Conservation (phyloP, 495 filamentous ascomycete species). For the Xylaria castorea region DNA sequence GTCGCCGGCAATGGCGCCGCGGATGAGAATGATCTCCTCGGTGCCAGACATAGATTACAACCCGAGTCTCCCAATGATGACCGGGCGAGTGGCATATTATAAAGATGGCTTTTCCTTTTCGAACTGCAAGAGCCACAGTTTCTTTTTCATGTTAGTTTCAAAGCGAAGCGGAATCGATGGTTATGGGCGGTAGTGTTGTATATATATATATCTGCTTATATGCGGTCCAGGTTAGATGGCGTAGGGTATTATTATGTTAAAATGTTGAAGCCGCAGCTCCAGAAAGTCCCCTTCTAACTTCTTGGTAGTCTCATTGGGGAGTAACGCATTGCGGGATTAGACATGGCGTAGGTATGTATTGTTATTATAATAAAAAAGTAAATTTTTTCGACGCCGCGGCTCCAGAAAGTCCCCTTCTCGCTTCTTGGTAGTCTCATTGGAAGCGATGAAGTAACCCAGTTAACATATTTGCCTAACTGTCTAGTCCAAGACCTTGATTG, state of each 20-base stretch:
- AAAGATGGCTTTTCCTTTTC: slow-evolving; percentile 5
- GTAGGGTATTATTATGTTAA: not conserved
- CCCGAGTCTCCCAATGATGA: slow-evolving; percentile 31
- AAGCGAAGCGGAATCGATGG: not conserved
- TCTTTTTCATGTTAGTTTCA: not conserved
- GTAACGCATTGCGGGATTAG: not conserved
- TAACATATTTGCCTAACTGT: no score
- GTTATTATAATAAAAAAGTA: no score
- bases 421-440: no score
- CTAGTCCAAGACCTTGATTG: not conserved
- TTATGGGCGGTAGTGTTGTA: not conserved
- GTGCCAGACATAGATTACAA: slow-evolving; percentile 8
- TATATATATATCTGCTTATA: slow-evolving; percentile 3
- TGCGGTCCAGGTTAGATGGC: not conserved
- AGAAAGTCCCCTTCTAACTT: no score
- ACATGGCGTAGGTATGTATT: not conserved
- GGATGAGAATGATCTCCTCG: not conserved
- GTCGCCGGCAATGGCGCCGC: not conserved
- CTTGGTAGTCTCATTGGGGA: no score
- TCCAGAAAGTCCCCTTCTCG: not conserved
- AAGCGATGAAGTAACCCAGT: no score
- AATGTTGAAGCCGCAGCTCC: not conserved
- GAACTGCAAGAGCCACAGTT: not conserved
- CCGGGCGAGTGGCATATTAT: slow-evolving; percentile 36
- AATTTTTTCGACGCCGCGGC: not conserved